Percentiles rank a stretch among this genome's conserved stretches.
These are phyloP conservation scores for Hapsidospora chrysogenum DNA, from an alignment of 495 filamentous ascomycete species.

Conservation along the genomic window DNA sequence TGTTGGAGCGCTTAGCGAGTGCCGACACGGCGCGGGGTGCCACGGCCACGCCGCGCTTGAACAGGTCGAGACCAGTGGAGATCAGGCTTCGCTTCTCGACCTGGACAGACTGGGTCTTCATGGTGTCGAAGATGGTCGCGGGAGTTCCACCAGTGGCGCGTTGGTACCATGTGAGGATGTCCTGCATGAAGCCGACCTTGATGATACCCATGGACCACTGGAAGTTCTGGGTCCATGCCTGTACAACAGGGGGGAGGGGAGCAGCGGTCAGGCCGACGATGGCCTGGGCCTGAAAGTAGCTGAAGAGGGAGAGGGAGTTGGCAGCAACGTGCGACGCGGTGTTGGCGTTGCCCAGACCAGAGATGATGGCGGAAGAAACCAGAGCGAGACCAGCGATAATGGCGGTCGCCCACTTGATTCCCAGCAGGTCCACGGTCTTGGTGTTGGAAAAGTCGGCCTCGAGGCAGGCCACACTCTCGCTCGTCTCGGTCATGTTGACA, in stretches of 20 bases:
- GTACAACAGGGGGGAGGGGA: slow-evolving; percentile 75
- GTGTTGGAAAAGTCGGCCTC: slow-evolving; percentile 82
- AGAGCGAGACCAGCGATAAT: slow-evolving; percentile 74
- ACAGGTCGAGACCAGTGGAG: slow-evolving; percentile 17
- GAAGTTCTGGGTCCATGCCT: slow-evolving; percentile 95
- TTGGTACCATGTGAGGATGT: slow-evolving; percentile 91
- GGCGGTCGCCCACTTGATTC: slow-evolving; percentile 78
- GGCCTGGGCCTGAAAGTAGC: slow-evolving; percentile 95
- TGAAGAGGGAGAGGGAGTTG: slow-evolving; percentile 81
- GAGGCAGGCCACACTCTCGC: slow-evolving; percentile 63
- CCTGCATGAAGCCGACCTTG: slow-evolving; percentile 68
- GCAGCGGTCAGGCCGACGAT: slow-evolving; percentile 80
- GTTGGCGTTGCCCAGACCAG: slow-evolving; percentile 79
- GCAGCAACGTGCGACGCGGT: slow-evolving; percentile 91
- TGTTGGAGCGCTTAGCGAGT: slow-evolving; percentile 25
- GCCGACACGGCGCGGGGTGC: slow-evolving; percentile 26
- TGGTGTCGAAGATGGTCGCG: slow-evolving; percentile 56
- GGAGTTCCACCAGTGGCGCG: slow-evolving; percentile 81
- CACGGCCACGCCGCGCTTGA: slow-evolving; percentile 29
- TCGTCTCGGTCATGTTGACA: slow-evolving; percentile 48
- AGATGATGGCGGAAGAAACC: slow-evolving; percentile 65
- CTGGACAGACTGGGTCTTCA: slow-evolving; percentile 65
- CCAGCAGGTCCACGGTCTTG: slow-evolving; percentile 80
- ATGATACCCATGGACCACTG: slow-evolving; percentile 99
- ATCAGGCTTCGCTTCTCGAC: slow-evolving; percentile 53